Evolutionary conservation across 2,329 filamentous ascomycete species (phyloP).

Genomic region (Orbilia quercus): DNA sequence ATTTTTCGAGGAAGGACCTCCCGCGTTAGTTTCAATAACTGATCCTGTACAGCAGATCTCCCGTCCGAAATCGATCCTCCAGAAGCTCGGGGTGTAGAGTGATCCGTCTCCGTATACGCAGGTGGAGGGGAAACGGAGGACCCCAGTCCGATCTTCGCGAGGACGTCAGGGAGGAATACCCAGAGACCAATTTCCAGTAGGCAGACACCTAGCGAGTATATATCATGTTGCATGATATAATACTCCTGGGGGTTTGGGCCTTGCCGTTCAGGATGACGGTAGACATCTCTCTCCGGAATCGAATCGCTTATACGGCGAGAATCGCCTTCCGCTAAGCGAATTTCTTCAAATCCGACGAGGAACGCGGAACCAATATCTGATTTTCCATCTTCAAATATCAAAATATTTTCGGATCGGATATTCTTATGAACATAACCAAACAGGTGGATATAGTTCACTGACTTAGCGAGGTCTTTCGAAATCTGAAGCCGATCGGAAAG

Average conservation of each 20-base stretch:
- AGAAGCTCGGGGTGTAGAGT: slow-evolving; percentile 1
- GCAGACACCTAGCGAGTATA: slow-evolving; percentile 70
- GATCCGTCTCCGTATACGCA: slow-evolving; percentile 9
- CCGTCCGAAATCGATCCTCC: not conserved
- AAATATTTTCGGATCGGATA: slow-evolving; percentile 65
- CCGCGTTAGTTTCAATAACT: slow-evolving; percentile 12
- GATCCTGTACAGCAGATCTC: slow-evolving; percentile 5
- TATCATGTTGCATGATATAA: slow-evolving; percentile 69
- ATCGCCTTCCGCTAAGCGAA: slow-evolving; percentile 62
- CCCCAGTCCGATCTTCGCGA: slow-evolving; percentile 12
- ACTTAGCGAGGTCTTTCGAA: slow-evolving; percentile 61
- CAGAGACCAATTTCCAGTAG: slow-evolving; percentile 69
- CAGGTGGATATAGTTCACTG: slow-evolving; percentile 63
- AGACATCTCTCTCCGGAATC: slow-evolving; percentile 66
- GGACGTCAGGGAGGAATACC: slow-evolving; percentile 54
- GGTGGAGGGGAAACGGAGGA: not conserved
- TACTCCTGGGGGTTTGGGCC: slow-evolving; percentile 63
- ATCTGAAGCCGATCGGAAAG: slow-evolving; percentile 61
- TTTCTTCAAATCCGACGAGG: slow-evolving; percentile 66
- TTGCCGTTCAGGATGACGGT: slow-evolving; percentile 67
- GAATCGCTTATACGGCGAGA: slow-evolving; percentile 62
- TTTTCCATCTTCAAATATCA: slow-evolving; percentile 60
- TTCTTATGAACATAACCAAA: slow-evolving; percentile 66
- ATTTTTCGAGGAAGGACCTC: slow-evolving; percentile 58
- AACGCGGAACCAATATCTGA: slow-evolving; percentile 61